Base-by-base conservation (phyloP, 495 filamentous ascomycete species). In the Trichoderma reesei region DNA sequence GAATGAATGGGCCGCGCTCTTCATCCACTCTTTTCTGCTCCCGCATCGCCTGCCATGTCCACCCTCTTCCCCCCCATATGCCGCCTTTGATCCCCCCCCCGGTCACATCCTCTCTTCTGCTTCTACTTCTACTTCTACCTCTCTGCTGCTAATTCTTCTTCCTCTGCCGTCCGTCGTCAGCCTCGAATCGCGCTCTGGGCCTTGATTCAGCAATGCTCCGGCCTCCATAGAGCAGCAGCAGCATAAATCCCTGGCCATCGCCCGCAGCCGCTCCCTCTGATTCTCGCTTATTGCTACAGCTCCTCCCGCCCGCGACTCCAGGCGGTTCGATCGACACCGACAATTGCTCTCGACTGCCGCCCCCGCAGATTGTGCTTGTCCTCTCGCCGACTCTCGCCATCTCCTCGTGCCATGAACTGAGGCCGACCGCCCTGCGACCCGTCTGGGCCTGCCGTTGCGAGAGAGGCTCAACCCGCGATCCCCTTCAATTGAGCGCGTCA, bases 371-470 rank as follows among this genome's bases (percentile, higher is more conserved):
- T 62, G 56, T 61, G 65, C 67, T 68, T 64, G 60, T 68, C 60
- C 39, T 71, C 62, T 64, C 56, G n/a, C n/a, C n/a, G n/a, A n/a
- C 37, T 65, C 59, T 51, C 63, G 46, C 54, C 59, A 44, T 67
- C 60, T 46, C 65, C 39, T 67, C 76, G 73, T 72, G 75, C 69
- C 68, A 81, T 81, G 79, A 75, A 73, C 74, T 79, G 77, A 70
- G 69, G 68, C 10, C 51, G 26, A 34, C 66, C 65, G 60, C 67
- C 72, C 74, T 71, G 77, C 76, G 76, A 73, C 73, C 73, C 73
- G 72, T 76, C 75, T 66, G 71, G 67, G 67, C 72, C 68, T 69
- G 69, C 41, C n/a, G n/a, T 63, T 31, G 33, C 7, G 13, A 34
- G 16, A 20, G 41, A 34, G 26, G 13, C 14, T 42, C 38, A 37